Conservation (phyloP, 768 basidiomycete genomes). For the Cystobasidium ongulense region DNA sequence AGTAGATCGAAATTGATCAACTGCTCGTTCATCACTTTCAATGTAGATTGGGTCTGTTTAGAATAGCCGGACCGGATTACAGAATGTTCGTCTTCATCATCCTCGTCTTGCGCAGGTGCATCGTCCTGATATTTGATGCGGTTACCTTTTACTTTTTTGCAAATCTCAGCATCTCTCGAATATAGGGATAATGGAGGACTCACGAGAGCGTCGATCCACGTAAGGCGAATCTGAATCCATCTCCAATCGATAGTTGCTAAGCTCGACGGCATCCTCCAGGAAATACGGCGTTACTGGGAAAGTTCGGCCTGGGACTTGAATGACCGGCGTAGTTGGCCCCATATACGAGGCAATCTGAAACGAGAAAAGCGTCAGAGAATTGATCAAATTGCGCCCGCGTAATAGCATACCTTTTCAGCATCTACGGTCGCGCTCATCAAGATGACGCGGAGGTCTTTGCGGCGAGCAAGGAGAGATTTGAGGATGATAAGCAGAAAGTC, state of each 20-base stretch:
- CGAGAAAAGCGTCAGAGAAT: background rate
- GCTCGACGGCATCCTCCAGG: constrained; percentile 84
- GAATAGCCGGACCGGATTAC: constrained; percentile 46
- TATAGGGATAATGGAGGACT: background rate
- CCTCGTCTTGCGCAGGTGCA: constrained; percentile 50
- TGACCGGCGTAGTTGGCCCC: constrained; percentile 60
- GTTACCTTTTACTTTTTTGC: background rate
- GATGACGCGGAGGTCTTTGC: constrained; percentile 79
- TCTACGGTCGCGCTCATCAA: constrained; percentile 97
- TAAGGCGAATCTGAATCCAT: constrained; percentile 57
- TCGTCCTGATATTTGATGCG: background rate
- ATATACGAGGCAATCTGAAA: constrained; percentile 66
- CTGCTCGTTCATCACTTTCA: constrained; percentile 79
- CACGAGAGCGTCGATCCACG: constrained; percentile 33
- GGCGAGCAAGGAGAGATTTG: constrained; percentile 65
- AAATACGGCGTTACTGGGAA: constrained; percentile 81
- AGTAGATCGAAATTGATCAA: constrained; percentile 87
- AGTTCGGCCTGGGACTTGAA: constrained; percentile 86
- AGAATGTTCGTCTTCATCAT: constrained; percentile 43
- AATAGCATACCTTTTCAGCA: constrained; percentile 41
- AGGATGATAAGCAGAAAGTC: constrained; percentile 93
- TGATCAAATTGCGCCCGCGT: background rate
- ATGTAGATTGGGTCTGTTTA: constrained; percentile 59
- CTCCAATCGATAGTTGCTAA: constrained; percentile 47
- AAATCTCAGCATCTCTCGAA: constrained; percentile 46